Evolutionary conservation across 2,329 filamentous ascomycete genomes (phyloP).

Genomic region (Pyricularia pennisetigena): DNA sequence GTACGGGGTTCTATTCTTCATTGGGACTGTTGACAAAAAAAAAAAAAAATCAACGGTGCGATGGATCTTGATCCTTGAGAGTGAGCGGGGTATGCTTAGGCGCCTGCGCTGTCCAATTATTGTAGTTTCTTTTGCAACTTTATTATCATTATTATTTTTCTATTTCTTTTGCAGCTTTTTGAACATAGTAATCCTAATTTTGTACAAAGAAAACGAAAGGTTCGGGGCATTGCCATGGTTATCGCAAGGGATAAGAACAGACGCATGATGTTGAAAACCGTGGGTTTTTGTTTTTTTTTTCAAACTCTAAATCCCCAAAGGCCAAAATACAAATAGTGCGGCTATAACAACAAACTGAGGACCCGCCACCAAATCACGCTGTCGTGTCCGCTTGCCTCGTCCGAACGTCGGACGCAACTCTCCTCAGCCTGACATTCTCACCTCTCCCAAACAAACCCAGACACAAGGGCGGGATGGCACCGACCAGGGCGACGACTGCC

Average conservation of each 20-base stretch:
- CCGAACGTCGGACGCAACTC: slow-evolving; percentile 34
- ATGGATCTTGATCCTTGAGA: not conserved
- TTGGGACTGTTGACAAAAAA: not conserved
- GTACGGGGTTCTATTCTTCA: too few species aligned
- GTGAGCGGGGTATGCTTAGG: not conserved
- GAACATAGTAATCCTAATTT: not conserved
- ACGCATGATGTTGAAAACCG: not conserved
- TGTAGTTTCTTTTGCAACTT: not conserved
- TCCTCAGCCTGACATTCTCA: slow-evolving; percentile 38
- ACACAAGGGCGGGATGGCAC: slow-evolving; percentile 56
- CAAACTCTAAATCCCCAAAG: not conserved
- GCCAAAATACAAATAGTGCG: not conserved
- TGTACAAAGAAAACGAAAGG: not conserved
- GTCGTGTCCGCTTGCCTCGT: not conserved
- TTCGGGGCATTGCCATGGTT: not conserved
- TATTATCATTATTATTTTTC: not conserved
- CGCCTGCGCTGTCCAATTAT: not conserved
- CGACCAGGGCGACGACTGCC: slow-evolving; percentile 56
- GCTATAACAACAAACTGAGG: not conserved
- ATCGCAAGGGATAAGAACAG: not conserved
- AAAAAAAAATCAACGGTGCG: not conserved
- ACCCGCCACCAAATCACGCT: not conserved
- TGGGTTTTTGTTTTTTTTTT: not conserved
- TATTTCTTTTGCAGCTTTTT: not conserved
- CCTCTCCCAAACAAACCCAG: slow-evolving; percentile 60